Evolutionary conservation across 805 yeast species (phyloP), one percentile per base, ranked within the genome.

Genomic region (Zygosaccharomyces lentus): DNA sequence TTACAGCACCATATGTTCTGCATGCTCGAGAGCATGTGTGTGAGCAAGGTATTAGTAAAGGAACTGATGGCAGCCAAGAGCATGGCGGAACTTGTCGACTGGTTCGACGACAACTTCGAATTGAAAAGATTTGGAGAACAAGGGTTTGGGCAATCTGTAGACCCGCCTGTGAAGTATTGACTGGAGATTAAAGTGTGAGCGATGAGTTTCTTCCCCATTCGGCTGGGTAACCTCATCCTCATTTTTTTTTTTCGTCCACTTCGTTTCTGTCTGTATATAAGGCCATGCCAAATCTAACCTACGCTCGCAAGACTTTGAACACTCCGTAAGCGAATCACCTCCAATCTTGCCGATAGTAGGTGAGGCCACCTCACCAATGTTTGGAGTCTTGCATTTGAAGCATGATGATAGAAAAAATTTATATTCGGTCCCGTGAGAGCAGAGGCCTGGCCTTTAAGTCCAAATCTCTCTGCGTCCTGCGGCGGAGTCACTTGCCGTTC

Each of bases 1-100:
- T 73, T 81, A 3, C 96, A 88, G 63, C 96, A 91, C 59, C 98
- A 91, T 66, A 63, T 93, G 44, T 78, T 85, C 9, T 86, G 93
- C 63, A 91, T 93, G 98, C 65, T 89, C 52, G 86, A 80, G 34
- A 65, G 59, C 34, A 73, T 74, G 49, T 71, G 67, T 43, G 46
- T 82, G 7, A 58, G 73, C 2, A 77, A 76, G 53, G 55, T 62
- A 1, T 64, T 76, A 36, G 70, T 80, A 37, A 78, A 78, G 54
- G 81, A 76, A 50, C 69, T 93, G 74, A 89, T 89, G 72, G 76
- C 75, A 38, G 62, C 75, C 40, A 74, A 71, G 23, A 72, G 73
- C 34, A 65, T 86, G 49, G 71, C 81, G 5, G 86, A 84, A 48
- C 63, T 91, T 56, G 62, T 88, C 16, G 95, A 87, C 58, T 91